Conservation (phyloP, 345 rosid species). For the Gossypium ekmanianum region DNA sequence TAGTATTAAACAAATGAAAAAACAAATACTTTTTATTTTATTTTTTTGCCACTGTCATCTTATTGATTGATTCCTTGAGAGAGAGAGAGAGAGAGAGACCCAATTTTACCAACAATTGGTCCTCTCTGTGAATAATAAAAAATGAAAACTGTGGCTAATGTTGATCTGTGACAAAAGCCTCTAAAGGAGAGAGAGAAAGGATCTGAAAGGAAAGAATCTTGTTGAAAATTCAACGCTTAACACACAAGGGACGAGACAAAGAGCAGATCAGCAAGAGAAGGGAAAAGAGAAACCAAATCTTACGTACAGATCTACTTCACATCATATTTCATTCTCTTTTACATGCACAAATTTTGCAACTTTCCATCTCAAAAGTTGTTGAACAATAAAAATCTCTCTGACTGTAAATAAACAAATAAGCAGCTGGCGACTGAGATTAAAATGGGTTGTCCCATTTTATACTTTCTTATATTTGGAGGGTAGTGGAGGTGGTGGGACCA, state of each 20-base stretch:
- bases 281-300: not conserved
- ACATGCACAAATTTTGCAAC: not conserved
- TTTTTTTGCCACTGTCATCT: constrained; percentile 6
- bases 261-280: not conserved
- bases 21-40: constrained; percentile 5
- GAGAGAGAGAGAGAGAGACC: not conserved
- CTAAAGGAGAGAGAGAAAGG: constrained; percentile 2
- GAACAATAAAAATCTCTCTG: not conserved
- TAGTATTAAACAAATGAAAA: not conserved
- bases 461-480: not conserved
- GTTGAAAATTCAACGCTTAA: constrained; percentile 18
- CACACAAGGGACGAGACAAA: constrained; percentile 17
- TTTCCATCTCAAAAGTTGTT: not conserved
- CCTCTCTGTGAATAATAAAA: constrained; percentile 6
- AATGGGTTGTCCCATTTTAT: not conserved
- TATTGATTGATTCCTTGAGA: constrained; percentile 30
- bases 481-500: not conserved
- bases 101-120: constrained; percentile 20
- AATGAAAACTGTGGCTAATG: not conserved
- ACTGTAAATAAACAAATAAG: not conserved
- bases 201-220: constrained; percentile 11
- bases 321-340: not conserved
- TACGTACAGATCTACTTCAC: not conserved
- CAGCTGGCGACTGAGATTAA: not conserved
- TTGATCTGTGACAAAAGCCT: constrained; percentile 17